Base-by-base conservation (phyloP, 1,284 basidiomycete genomes). In the Microbotryum silenes-acaulis region DNA sequence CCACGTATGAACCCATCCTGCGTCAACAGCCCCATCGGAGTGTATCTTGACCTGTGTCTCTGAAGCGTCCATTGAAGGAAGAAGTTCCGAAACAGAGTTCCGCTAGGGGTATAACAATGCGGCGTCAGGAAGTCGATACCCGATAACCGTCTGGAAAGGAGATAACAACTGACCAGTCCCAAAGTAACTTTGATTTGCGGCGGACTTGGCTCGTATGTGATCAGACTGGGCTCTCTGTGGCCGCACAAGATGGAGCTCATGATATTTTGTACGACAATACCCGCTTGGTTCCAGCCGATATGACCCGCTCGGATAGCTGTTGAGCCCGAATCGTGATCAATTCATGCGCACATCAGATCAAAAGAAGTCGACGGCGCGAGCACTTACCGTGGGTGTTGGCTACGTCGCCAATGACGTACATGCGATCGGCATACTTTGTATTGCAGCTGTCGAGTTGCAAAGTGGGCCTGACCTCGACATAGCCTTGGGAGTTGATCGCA, bases 171-270 rank as follows among this genome's bases (percentile, higher is more conserved):
- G 31, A 66, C 65, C 63, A 85, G 72, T 3, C 86, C 86, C 29
- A 88, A 78, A 0, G 85, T 83, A 18, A 88, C 79, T 74, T 87
- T 87, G 78, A 88, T 87, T 53, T 79, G 82, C 6, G 84, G 84
- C 20, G 78, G 72, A 8, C 79, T 79, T 16, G 81, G 81, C 10
- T 71, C 76, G 73, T 87, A 87, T 16, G 74, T 72, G 64, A 85
- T 82, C 33, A 89, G 71, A 21, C 44, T 33, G 16, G 56, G 52
- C n/a, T 57, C 25, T 27, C 56, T 45, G 16, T 54, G 31, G 9
- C 53, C 61, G 14, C 29, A 51, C 63, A 69, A 62, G 50, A 77
- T 68, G 49, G 76, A 65, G 31, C 71, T 65, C 37, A 76, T 56
- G 51, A 80, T 76, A 64, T 80, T 77, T 33, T 71, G 57, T 1